Evolutionary conservation across 495 filamentous ascomycete genomes (phyloP).

Genomic region (Elasticomyces elasticus): DNA sequence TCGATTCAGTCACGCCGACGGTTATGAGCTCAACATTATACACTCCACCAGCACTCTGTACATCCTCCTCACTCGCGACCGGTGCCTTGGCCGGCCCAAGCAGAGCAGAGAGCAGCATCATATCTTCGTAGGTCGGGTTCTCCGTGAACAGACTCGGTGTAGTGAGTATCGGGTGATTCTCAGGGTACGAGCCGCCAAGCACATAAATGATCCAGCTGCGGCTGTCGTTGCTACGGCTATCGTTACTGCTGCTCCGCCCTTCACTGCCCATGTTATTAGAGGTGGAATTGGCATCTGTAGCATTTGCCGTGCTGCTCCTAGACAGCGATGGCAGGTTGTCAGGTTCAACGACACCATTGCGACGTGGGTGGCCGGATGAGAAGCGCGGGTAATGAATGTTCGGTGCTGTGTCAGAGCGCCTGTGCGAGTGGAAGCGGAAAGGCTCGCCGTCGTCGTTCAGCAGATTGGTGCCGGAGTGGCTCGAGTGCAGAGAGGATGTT

Average conservation of each 20-base stretch:
- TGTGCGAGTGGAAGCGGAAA: constrained; percentile 8
- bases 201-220: constrained; percentile 75
- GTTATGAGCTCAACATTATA: constrained; percentile 21
- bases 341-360: constrained; percentile 59
- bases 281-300: constrained; percentile 15
- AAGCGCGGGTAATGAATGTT: constrained; percentile 38
- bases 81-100: constrained; percentile 66
- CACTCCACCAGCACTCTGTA: constrained; percentile 52
- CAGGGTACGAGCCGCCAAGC: constrained; percentile 63
- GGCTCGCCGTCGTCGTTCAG: constrained; percentile 3
- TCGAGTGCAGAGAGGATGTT: constrained; percentile 19
- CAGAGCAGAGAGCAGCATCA: constrained; percentile 62
- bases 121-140: constrained; percentile 71
- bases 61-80: constrained; percentile 57
- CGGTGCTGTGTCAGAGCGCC: constrained; percentile 19
- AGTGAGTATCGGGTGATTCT: constrained; percentile 66
- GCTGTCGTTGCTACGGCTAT: constrained; percentile 18
- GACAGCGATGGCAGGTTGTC: constrained; percentile 42
- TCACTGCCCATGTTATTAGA: constrained; percentile 7
- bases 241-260: constrained; percentile 14
- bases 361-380: constrained; percentile 51
- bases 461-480: constrained; percentile 19
- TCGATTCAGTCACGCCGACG: not conserved
- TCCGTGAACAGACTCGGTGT: constrained; percentile 70
- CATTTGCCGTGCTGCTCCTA: constrained; percentile 29